Conservation (phyloP, 2,329 filamentous ascomycete species). For the Epichloe bromicola region DNA sequence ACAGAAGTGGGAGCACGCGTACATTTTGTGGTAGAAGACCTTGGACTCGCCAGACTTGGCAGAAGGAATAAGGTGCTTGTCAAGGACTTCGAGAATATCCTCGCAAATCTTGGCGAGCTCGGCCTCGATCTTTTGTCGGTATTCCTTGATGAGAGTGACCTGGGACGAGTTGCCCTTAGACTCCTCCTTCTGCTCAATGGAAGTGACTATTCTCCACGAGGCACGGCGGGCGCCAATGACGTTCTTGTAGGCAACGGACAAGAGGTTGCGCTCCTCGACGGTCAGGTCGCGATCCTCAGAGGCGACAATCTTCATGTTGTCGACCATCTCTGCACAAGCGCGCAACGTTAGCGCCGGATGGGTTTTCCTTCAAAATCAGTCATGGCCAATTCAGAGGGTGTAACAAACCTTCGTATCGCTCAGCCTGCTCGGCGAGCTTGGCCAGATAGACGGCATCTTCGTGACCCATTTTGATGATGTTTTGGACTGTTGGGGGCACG, state of each 20-base stretch:
- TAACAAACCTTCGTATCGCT: conserved; percentile 93
- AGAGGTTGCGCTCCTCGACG: conserved; percentile 93
- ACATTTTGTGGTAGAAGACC: conserved; percentile 99
- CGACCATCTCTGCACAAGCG: conserved; percentile 72
- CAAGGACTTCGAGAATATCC: conserved; percentile 89
- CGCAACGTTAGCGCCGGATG: conserved; percentile 13
- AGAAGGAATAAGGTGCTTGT: conserved; percentile 86
- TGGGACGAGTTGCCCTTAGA: conserved; percentile 93
- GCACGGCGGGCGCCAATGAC: conserved; percentile 93
- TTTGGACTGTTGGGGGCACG: not conserved
- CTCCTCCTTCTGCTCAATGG: conserved; percentile 99
- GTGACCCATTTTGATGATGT: conserved; percentile 71
- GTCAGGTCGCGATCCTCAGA: conserved; percentile 72
- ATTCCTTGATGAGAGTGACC: conserved; percentile 88
- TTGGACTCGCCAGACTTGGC: conserved; percentile 95
- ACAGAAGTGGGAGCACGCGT: not conserved
- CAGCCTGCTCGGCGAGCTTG: conserved; percentile 99
- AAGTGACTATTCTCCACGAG: conserved; percentile 96
- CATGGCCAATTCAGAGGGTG: not conserved
- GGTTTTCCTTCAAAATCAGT: not conserved
- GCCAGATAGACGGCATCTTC: conserved; percentile 99
- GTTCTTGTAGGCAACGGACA: conserved; percentile 98
- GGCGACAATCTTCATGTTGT: conserved; percentile 99
- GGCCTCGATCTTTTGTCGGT: conserved; percentile 95
- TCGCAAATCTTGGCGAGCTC: conserved; percentile 97